These are phyloP conservation scores for Cercophora newfieldiana DNA, from an alignment of 495 filamentous ascomycete species.

Conservation along the genomic window DNA sequence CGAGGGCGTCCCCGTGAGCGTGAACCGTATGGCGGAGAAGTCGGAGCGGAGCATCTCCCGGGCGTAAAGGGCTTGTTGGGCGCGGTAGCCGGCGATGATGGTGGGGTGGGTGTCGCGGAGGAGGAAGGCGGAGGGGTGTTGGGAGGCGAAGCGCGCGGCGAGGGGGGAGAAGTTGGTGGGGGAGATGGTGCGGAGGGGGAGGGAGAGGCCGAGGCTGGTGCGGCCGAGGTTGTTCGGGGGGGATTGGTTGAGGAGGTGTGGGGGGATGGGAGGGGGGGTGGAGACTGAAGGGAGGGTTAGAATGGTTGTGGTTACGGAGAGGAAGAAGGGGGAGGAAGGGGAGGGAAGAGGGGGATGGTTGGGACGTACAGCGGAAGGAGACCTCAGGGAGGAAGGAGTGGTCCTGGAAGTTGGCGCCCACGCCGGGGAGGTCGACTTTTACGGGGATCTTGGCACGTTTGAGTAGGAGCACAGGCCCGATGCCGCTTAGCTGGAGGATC, in stretches of 20 bases:
- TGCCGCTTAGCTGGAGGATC: conserved; percentile 54
- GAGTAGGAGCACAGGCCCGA: conserved; percentile 50
- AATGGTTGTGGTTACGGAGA: too few species aligned
- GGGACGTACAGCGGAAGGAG: conserved; percentile 30
- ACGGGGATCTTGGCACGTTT: conserved; percentile 41
- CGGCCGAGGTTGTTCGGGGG: not conserved
- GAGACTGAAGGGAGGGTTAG: not conserved
- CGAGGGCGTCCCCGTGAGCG: not conserved
- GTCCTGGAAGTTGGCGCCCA: conserved; percentile 60
- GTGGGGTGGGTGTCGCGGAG: not conserved
- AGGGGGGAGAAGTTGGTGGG: not conserved
- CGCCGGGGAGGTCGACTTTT: conserved; percentile 50
- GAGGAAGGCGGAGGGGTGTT: not conserved
- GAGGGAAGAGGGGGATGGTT: not conserved
- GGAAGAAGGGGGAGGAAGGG: too few species aligned
- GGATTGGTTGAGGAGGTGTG: not conserved
- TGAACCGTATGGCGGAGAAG: not conserved
- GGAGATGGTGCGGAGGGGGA: not conserved
- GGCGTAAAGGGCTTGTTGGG: not conserved
- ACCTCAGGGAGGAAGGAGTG: conserved; percentile 40
- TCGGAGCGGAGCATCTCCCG: not conserved
- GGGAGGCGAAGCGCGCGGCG: not conserved
- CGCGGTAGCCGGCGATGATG: not conserved
- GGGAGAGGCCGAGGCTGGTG: not conserved
- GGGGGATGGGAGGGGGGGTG: not conserved